Evolutionary conservation across 305 asterid species (phyloP).

Genomic region (Fraxinus velutina): DNA sequence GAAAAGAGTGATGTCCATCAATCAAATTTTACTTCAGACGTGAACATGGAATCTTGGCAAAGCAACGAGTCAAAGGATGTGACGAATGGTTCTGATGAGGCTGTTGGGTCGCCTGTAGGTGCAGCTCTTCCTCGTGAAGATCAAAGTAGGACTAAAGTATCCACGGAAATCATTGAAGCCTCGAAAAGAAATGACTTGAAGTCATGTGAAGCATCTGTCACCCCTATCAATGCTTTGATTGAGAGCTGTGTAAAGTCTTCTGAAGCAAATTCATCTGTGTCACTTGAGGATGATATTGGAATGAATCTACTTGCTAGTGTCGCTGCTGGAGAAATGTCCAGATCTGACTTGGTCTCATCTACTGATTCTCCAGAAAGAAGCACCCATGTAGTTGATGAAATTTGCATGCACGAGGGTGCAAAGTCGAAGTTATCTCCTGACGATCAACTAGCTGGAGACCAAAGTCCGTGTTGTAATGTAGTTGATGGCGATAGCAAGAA

Average conservation of each 20-base stretch:
- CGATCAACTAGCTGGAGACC: conserved; percentile 21
- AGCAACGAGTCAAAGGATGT: conserved; percentile 42
- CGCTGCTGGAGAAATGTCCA: conserved; percentile 56
- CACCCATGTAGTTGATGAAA: conserved; percentile 34
- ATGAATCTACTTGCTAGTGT: conserved; percentile 71
- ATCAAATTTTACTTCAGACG: conserved; percentile 28
- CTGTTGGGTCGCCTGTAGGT: conserved; percentile 43
- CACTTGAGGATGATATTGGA: conserved; percentile 55
- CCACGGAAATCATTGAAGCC: conserved; percentile 38
- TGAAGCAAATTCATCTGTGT: conserved; percentile 38
- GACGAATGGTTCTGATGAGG: conserved; percentile 43
- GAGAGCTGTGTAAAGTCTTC: conserved; percentile 64
- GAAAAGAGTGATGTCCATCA: conserved; percentile 38
- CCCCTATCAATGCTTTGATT: conserved; percentile 60
- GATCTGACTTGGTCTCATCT: conserved; percentile 43
- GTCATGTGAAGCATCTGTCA: conserved; percentile 36
- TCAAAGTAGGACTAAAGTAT: conserved; percentile 32
- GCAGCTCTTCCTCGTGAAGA: conserved; percentile 42
- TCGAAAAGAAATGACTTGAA: conserved; percentile 36
- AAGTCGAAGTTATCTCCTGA: conserved; percentile 38
- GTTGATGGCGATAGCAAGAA: conserved; percentile 31
- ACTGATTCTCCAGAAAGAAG: conserved; percentile 36
- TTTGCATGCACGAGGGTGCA: conserved; percentile 31
- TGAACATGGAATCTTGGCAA: conserved; percentile 40
- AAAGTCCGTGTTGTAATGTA: conserved; percentile 17